Evolutionary conservation across 2,329 filamentous ascomycete genomes (phyloP), one percentile per base, ranked within the genome.

Genomic region (Setomelanomma holmii): DNA sequence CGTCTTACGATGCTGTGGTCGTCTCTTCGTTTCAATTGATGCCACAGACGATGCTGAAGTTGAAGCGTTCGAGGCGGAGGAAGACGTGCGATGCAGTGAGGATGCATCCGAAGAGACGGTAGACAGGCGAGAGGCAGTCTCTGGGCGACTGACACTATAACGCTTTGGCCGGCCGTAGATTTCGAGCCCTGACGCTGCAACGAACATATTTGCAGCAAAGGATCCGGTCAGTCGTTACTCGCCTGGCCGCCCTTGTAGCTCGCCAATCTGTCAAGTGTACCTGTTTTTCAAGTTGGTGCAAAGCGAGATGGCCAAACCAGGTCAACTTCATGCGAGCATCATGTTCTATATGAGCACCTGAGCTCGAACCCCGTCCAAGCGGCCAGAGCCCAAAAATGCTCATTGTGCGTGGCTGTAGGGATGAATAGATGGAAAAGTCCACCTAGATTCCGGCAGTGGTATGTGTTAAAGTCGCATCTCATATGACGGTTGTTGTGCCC

Each of bases 401-500:
- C 42, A 47, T 49, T 40, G 50, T 46, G 50, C 43, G 54, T 49
- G 48, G 39, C 40, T 43, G 47, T 34, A 42, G 21, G 44, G 49
- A 35, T 44, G 44, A 42, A 40, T 40, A 45, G 45, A 57, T 55
- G 60, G 48, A 55, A 49, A 45, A 55, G 38, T 34, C 35, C 27
- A 45, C 44, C 47, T 58, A 55, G 49, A 46, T 45, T 55, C 60
- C 60, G 57, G 40, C 48, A 44, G 34, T 53, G 45, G 38, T 51
- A 41, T 45, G 41, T 56, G 55, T 51, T 30, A 39, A 49, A 51
- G 20, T 49, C 49, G 59, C 55, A 58, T 56, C 43, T 56, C 55
- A 67, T 48, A 65, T 67, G 55, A 62, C 53, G 47, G 23, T 40
- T 40, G 39, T 56, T 12, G 30, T 39, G 39, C 20, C 23, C 40